Evolutionary conservation across 371 early-diverging fungal genomes (phyloP), one percentile per base, ranked within the genome.

Genomic region (Mucor racemosus): DNA sequence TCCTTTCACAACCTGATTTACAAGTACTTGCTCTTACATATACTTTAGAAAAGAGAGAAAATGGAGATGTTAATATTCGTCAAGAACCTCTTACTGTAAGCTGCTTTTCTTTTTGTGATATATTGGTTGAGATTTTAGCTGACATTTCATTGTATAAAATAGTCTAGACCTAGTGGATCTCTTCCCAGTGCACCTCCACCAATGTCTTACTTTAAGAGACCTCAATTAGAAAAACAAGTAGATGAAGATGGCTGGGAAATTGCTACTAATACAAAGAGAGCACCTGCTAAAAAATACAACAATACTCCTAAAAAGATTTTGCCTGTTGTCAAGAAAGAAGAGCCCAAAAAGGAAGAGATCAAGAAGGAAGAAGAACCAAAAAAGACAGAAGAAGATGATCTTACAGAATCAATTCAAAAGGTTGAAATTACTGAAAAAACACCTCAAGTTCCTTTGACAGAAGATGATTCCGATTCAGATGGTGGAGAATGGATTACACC

Each of bases 401-500:
- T 46, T 7, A 15, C 15, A 6, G 41, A 44, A 7, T 67, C 5
- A 6, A 4, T 55, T 10, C 2, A 55, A 35, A 65, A 71, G 19
- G 57, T 65, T 10, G 55, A 67, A 41, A 56, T 64, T 19, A 39
- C 44, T 11, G 33, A 54, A 55, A 15, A 34, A 33, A 55, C n/a
- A 55, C 7, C n/a, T 13, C 34, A 55, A 33, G 38, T 66, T 44
- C 71, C 70, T 61, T 61, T 67, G 9, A 63, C 59, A 35, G 81
- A 76, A 48, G 74, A 65, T 8, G 77, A 79, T 8, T 82, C 77
- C 1, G 85, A 84, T 21, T 39, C 46, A 36, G 88, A 84, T 65
- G 92, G 88, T 48, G 95, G 91, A 56, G 94, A 86, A 39, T 98
- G 98, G 99, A 97, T 98, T 69, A 97, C 99, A 11, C 97, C 99